Evolutionary conservation across 257 asterid species (phyloP), one percentile per base, ranked within the genome.

Genomic region (Marsdenia floribunda): DNA sequence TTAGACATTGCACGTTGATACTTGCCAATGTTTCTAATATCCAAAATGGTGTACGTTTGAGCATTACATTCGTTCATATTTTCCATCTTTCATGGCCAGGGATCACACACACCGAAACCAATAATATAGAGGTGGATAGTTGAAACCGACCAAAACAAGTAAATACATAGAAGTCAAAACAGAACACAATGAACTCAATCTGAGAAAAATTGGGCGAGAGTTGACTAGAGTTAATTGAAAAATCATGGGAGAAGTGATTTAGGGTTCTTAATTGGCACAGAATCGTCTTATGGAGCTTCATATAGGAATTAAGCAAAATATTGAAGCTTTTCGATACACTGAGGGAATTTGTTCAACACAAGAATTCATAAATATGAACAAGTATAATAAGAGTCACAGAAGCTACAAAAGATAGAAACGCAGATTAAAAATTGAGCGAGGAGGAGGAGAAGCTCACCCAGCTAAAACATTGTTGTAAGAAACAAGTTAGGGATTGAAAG

Each of bases 401-500:
- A 42, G 58, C 29, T 38, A 50, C 0, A 12, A 0, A 40, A 18
- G 14, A 73, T 19, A n/a, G 35, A 49, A 0, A 4, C 21, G 14
- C 10, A 37, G 47, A 64, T 35, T 35, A 16, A 18, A 18, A 10
- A 19, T 11, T 63, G 35, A 52, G 10, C 4, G 21, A 4, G 21
- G 57, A 13, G 4, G 16, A 53, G 24, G 21, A 24, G 38, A 6
- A 4, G 29, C 76, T 70, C 42, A 77, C 80, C 75, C 75, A 74
- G 53, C 57, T 9, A 70, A 77, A 71, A 47, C 66, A 24, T 3
- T 61, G 75, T n/a, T 46, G 80, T 6, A 71, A 22, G 57, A 71
- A 49, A 60, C 16, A 38, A 19, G 72, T 50, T 26, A 60, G 66
- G 76, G 65, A 77, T 2, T 70, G 35, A 37, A 53, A 60, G 24